Evolutionary conservation across 2,329 filamentous ascomycete genomes (phyloP), one percentile per base, ranked within the genome.

Genomic region (Penicillium sclerotigenum): DNA sequence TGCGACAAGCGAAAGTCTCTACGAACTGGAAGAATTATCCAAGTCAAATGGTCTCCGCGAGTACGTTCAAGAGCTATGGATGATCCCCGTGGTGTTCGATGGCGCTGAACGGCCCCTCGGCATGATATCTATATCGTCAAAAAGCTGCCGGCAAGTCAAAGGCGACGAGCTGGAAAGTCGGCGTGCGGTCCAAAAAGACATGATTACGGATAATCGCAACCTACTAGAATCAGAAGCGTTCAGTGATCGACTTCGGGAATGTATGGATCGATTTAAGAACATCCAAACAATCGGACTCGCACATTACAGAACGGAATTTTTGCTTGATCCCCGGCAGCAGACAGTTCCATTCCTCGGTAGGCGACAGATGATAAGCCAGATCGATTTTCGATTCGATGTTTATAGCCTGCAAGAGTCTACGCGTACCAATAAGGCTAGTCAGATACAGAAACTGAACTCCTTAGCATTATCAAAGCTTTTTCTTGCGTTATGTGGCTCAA

Each of bases 1-100:
- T 55, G 55, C 34, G 38, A 59, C 58, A 47, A 59, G 52, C 29
- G 58, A 59, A 55, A 45, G 58, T 52, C 51, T 59, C 34, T 34
- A 47, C 24, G 34, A 55, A 55, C 22, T 59, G 28, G 55, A 58
- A 55, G 48, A 38, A 50, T 11, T 58, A 36, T 48, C 58, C 22
- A 49, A 48, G 34, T 50, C 37, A 52, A 43, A 58, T 41, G 40
- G 33, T 49, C 37, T 60, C 41, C 45, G 51, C 14, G 52, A 47
- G 36, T 48, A 53, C n/a, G 54, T 60, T 22, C 52, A 47, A 53
- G 48, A 59, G 41, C 33, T 56, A 50, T 59, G 53, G 53, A 59
- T 59, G 57, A 59, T 59, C 4, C 56, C 52, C 3, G 34, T 41
- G 16, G 53, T 59, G 28, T 59, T 59, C 33, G 28, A 53, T 20